These are phyloP conservation scores for Fomitopsis palustris DNA, from an alignment of 1,284 basidiomycete species.

Conservation along the genomic window DNA sequence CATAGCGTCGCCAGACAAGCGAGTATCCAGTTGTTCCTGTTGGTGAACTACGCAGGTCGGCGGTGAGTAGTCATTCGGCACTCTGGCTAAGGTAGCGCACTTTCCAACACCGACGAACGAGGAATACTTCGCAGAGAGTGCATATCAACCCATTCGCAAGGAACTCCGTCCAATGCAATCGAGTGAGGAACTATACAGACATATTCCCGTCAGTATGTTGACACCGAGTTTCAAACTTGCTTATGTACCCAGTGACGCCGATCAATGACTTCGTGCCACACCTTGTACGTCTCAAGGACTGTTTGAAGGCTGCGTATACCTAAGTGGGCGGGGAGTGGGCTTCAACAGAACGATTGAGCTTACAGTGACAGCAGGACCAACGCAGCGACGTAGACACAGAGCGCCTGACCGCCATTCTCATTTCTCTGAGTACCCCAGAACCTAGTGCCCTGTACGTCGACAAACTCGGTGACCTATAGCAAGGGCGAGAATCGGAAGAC, in stretches of 20 bases:
- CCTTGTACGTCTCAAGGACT: conserved; percentile 43
- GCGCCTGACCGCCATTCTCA: conserved; percentile 36
- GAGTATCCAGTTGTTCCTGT: conserved; percentile 34
- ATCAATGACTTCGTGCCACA: conserved; percentile 40
- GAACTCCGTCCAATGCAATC: conserved; percentile 40
- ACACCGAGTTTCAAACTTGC: neutral
- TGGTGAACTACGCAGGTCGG: conserved; percentile 34
- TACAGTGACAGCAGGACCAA: conserved; percentile 42
- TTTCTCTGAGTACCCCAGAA: conserved; percentile 40
- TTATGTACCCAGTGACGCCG: conserved; percentile 37
- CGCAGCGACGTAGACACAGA: conserved; percentile 37
- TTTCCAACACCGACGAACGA: conserved; percentile 48
- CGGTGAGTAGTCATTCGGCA: neutral
- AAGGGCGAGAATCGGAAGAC: neutral
- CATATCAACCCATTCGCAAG: conserved; percentile 46
- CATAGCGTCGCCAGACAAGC: conserved; percentile 26
- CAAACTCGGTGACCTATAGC: neutral
- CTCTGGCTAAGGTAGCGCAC: conserved; percentile 26
- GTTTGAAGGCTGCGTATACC: conserved; percentile 39
- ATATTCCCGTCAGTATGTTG: neutral
- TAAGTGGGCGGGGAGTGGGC: too few relatives aligned
- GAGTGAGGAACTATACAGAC: conserved; percentile 32
- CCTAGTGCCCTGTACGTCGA: conserved; percentile 35
- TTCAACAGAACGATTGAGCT: conserved; percentile 17
- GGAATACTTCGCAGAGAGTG: conserved; percentile 42